Percentiles rank a stretch among this genome's conserved stretches.
These are phyloP conservation scores for Cercospora nicotianae DNA, from an alignment of 2,329 filamentous ascomycete species.

Conservation along the genomic window DNA sequence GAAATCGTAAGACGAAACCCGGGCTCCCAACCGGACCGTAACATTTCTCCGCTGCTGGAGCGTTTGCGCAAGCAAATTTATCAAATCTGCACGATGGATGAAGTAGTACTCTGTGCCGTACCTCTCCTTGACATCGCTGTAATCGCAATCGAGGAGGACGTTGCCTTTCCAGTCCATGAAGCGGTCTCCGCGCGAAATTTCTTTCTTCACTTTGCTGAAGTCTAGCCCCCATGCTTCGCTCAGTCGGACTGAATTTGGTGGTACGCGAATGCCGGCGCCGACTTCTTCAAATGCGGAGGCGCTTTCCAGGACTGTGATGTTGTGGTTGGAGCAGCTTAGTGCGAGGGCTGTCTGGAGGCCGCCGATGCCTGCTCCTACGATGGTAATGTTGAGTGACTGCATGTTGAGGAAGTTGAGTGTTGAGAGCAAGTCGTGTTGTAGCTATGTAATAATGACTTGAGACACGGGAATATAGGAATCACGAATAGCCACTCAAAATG, in stretches of 20 bases:
- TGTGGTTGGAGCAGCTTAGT: background rate
- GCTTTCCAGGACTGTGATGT: constrained; percentile 44
- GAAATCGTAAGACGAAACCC: background rate
- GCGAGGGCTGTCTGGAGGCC: background rate
- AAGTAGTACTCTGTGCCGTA: constrained; percentile 26
- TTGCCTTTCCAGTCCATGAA: constrained; percentile 38
- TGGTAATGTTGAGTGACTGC: background rate
- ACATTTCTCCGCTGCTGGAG: background rate
- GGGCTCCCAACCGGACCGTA: background rate
- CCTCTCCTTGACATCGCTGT: constrained; percentile 26
- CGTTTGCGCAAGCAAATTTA: background rate
- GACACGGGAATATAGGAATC: no score
- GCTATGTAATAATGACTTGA: background rate
- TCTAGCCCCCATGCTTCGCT: constrained; percentile 42
- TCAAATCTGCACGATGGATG: background rate
- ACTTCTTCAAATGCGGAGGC: constrained; percentile 39
- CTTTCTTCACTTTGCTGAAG: constrained; percentile 32
- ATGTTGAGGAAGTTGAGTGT: background rate
- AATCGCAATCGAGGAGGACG: constrained; percentile 29
- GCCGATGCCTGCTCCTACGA: background rate
- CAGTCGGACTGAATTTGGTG: constrained; percentile 41
- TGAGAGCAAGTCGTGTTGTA: background rate
- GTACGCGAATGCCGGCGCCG: constrained; percentile 29
- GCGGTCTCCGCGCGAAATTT: constrained; percentile 32
- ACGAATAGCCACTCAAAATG: background rate